phyloP scores from a whole-genome alignment of 2,329 filamentous ascomycete species.

The Coleophoma cylindrospora region DNA sequence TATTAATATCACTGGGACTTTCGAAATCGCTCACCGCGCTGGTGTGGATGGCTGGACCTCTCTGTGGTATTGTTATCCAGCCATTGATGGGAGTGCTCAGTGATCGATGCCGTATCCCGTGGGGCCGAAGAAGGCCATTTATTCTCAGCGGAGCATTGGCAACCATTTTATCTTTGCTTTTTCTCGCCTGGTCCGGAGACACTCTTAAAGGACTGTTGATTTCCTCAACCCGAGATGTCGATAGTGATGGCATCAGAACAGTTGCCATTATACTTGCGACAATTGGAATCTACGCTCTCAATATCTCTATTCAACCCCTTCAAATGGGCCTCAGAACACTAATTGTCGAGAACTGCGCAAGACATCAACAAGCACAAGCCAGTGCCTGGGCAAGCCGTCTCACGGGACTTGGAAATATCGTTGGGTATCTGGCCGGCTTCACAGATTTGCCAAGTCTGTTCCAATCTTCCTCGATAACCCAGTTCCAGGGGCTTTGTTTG shows the following conservation, averaged over 20 bases:
- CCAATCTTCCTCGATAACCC: conserved; percentile 4
- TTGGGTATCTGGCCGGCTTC: conserved; percentile 24
- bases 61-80: conserved; percentile 46
- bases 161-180: conserved; percentile 43
- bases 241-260: conserved; percentile 1
- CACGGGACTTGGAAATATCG: conserved; percentile 24
- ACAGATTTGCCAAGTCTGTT: conserved; percentile 10
- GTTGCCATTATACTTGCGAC: conserved; percentile 13
- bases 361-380: conserved; percentile 24
- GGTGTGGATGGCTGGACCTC: conserved; percentile 49
- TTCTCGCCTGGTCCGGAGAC: conserved; percentile 43
- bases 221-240: neutral
- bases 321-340: conserved; percentile 25
- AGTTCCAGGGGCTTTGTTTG: conserved; percentile 16
- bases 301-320: conserved; percentile 26
- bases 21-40: conserved; percentile 45
- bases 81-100: conserved; percentile 48
- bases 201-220: conserved; percentile 19
- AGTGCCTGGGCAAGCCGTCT: conserved; percentile 25
- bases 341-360: conserved; percentile 23
- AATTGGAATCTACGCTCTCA: conserved; percentile 18
- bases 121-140: conserved; percentile 46
- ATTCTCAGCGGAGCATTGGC: conserved; percentile 42
- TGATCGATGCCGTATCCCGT: conserved; percentile 41
- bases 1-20: conserved; percentile 44